Evolutionary conservation across 805 yeast genomes (phyloP), one percentile per base, ranked within the genome.

Genomic region (Metschnikowia koreensis): DNA sequence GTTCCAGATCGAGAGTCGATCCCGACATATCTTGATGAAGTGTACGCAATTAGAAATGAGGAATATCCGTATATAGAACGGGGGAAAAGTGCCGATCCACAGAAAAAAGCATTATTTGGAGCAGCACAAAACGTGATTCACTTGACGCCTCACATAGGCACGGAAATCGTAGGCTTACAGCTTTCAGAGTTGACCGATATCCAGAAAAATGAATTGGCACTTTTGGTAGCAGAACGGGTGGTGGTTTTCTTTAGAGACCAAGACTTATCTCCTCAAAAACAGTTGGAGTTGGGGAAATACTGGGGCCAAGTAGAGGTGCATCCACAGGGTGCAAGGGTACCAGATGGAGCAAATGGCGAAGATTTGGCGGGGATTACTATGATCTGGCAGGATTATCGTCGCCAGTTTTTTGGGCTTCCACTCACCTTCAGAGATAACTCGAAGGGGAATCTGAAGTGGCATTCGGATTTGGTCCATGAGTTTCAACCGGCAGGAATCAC

Each of bases 401-500:
- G n/a, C n/a, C n/a, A 63, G 31, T 65, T 66, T 28, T 51, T 44
- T 44, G 58, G 58, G 2, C 59, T 67, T 42, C 61, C 63, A 10
- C 56, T 68, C 44, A 60, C 65, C 9, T 71, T 66, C 63, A 69
- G 63, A 54, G 58, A 62, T 41, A 56, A 66, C 44, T 60, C 54
- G 41, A 52, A 55, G 16, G 68, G 68, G 1, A 57, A 55, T 42
- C 28, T 56, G 27, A 53, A 53, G 38, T 58, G 62, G 60, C 85
- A 81, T 68, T 73, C 82, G 7, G 84, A 81, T 61, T 70, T 81
- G 47, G 76, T 76, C 39, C 83, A 81, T 58, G 86, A 81, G 66
- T 67, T 70, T 42, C 80, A 78, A 49, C 84, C 86, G 5, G 79
- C 85, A 1, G 83, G 81, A 22, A 68, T 76, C 56, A 81, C 86